A percentile compares a stretch with the other conserved stretches of the same genome.
Conservation (phyloP, 768 basidiomycete genomes). For the Symmetrospora coprosmae region DNA sequence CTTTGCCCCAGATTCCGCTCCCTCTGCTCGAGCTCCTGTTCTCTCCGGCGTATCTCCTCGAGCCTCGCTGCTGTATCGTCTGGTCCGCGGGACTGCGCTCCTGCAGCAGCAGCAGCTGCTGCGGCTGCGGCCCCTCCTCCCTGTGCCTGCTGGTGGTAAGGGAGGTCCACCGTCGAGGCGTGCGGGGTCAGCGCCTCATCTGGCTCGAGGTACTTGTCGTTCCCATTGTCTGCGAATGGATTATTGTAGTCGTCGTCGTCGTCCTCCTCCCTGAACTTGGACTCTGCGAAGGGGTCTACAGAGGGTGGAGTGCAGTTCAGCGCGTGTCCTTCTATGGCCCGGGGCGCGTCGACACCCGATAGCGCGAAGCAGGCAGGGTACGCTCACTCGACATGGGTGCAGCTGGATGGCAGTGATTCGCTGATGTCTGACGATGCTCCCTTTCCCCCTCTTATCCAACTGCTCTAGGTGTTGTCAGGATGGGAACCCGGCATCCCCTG, state of each 20-base stretch:
- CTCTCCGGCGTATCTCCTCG: conserved; percentile 60
- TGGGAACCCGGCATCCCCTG: too few species aligned
- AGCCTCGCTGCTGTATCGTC: conserved; percentile 32
- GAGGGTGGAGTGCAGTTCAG: too few species aligned
- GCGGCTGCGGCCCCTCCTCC: background rate
- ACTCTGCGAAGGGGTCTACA: background rate
- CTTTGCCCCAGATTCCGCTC: conserved; percentile 41
- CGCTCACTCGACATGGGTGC: background rate
- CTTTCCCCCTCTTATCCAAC: too few species aligned
- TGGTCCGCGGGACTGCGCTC: too few species aligned
- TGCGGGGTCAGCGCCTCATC: conserved; percentile 5
- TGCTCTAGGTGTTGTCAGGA: too few species aligned
- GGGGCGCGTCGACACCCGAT: too few species aligned
- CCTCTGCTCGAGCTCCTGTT: conserved; percentile 64
- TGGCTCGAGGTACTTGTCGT: conserved; percentile 14
- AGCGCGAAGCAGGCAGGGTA: background rate
- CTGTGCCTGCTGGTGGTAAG: conserved; percentile 15
- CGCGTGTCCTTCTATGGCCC: too few species aligned
- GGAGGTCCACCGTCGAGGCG: conserved; percentile 11
- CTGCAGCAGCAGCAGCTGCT: background rate
- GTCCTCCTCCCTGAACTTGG: background rate
- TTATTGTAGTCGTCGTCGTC: conserved; percentile 8
- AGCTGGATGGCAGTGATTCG: too few species aligned
- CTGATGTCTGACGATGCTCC: too few species aligned
- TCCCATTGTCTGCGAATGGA: conserved; percentile 9